Evolutionary conservation across 805 yeast genomes (phyloP).

Genomic region (Nakazawaea wickerhamii): DNA sequence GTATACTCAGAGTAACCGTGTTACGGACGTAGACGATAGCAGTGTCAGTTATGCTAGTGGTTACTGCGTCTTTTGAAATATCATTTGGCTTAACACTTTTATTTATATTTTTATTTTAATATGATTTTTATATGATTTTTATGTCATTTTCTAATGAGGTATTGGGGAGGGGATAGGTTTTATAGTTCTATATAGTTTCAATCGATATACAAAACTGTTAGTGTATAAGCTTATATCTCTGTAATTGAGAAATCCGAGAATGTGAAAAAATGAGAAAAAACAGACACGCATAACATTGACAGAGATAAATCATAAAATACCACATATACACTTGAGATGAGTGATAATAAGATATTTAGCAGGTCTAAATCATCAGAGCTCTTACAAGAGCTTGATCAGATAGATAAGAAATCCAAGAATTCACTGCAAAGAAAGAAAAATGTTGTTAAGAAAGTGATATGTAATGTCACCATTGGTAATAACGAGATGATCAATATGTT

Average conservation of each 20-base stretch:
- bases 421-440: slow-evolving; percentile 33
- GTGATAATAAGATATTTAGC: slow-evolving; percentile 16
- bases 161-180: neutral
- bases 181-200: too few species aligned
- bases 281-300: neutral
- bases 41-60: slow-evolving; percentile 94
- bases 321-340: too few species aligned
- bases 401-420: slow-evolving; percentile 33
- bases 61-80: slow-evolving; percentile 22
- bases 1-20: slow-evolving; percentile 71
- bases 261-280: neutral
- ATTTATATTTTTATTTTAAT: neutral
- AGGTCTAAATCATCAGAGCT: slow-evolving; percentile 26
- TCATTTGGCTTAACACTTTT: too few species aligned
- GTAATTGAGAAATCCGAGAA: neutral
- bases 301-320: too few species aligned
- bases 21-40: slow-evolving; percentile 44
- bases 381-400: slow-evolving; percentile 23
- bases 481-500: slow-evolving; percentile 65
- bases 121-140: neutral
- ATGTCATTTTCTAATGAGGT: too few species aligned
- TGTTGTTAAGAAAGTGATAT: slow-evolving; percentile 66
- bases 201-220: too few species aligned
- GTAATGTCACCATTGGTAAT: slow-evolving; percentile 80
- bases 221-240: neutral